Evolutionary conservation across 805 yeast species (phyloP).

Genomic region (Citeromyces nyonsensis): DNA sequence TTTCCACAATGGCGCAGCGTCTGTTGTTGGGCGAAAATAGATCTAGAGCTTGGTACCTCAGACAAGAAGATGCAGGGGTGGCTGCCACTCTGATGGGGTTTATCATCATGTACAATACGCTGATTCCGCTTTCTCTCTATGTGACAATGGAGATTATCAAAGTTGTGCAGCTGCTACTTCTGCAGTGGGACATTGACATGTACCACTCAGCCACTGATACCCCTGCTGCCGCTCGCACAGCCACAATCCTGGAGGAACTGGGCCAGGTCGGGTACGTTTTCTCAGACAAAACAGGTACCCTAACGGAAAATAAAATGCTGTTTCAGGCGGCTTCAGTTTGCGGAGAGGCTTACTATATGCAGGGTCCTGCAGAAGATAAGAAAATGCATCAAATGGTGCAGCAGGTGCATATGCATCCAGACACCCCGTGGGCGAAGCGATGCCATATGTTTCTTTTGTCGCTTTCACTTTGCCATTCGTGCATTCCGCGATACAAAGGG

Average conservation of each 20-base stretch:
- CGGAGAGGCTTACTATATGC: constrained; percentile 22
- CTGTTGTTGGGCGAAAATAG: constrained; percentile 24
- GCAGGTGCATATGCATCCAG: constrained; percentile 61
- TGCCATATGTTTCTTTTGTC: constrained; percentile 71
- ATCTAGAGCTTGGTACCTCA: constrained; percentile 57
- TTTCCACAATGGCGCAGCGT: constrained; percentile 71
- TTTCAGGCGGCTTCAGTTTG: constrained; percentile 79
- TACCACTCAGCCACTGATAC: constrained; percentile 74
- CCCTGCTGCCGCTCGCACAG: constrained; percentile 90
- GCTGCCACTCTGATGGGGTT: constrained; percentile 92
- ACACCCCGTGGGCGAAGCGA: constrained; percentile 48
- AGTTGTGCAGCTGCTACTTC: constrained; percentile 63
- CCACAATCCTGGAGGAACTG: constrained; percentile 87
- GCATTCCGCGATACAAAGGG: constrained; percentile 54
- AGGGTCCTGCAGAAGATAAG: too few species aligned
- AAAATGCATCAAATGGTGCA: constrained; percentile 22
- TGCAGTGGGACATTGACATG: constrained; percentile 92
- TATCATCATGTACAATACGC: constrained; percentile 91
- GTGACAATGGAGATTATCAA: constrained; percentile 95
- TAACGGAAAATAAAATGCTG: constrained; percentile 89
- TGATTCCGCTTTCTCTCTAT: constrained; percentile 87
- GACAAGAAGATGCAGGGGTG: constrained; percentile 59
- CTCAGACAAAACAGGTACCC: constrained; percentile 94
- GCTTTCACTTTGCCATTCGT: constrained; percentile 79
- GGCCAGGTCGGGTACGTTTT: constrained; percentile 94